These are phyloP conservation scores for Vickermania spadyakhi DNA, from an alignment of 208 protist genomes.

Conservation along the genomic window DNA sequence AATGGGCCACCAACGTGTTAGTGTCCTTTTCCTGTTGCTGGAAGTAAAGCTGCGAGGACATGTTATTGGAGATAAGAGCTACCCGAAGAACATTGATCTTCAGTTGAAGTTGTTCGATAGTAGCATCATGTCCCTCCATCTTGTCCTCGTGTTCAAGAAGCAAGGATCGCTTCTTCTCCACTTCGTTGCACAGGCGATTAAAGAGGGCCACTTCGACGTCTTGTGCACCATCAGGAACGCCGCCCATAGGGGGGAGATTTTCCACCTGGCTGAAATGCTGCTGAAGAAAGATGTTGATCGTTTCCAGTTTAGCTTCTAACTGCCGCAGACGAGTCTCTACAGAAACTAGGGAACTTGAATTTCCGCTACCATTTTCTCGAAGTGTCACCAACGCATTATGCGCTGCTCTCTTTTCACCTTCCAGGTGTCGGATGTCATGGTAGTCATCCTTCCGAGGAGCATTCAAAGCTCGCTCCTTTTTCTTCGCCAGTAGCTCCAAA, in stretches of 20 bases:
- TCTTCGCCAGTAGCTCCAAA: constrained; percentile 65
- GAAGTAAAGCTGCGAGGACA: constrained; percentile 37
- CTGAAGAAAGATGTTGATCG: constrained; percentile 63
- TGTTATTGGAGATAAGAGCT: constrained; percentile 49
- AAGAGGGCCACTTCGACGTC: constrained; percentile 65
- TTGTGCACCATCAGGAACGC: constrained; percentile 31
- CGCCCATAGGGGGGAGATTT: constrained; percentile 21
- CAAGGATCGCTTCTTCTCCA: constrained; percentile 52
- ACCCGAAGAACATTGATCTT: constrained; percentile 64
- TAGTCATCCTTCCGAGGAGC: constrained; percentile 31
- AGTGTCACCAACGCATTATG: constrained; percentile 61
- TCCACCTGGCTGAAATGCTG: constrained; percentile 42
- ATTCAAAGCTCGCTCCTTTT: constrained; percentile 64
- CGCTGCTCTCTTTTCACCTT: constrained; percentile 67
- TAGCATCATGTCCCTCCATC: constrained; percentile 56
- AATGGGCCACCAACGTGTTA: constrained; percentile 31
- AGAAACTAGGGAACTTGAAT: constrained; percentile 70
- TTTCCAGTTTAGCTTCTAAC: constrained; percentile 61
- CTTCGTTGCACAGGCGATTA: constrained; percentile 45
- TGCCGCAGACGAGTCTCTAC: constrained; percentile 65
- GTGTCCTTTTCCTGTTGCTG: constrained; percentile 54
- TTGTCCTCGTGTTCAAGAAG: constrained; percentile 56
- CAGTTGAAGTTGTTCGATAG: constrained; percentile 62
- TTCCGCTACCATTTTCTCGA: constrained; percentile 50
- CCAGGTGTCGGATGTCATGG: constrained; percentile 57